phyloP scores from a whole-genome alignment of 148 eudicot species.

The Amaranthus palmeri region DNA sequence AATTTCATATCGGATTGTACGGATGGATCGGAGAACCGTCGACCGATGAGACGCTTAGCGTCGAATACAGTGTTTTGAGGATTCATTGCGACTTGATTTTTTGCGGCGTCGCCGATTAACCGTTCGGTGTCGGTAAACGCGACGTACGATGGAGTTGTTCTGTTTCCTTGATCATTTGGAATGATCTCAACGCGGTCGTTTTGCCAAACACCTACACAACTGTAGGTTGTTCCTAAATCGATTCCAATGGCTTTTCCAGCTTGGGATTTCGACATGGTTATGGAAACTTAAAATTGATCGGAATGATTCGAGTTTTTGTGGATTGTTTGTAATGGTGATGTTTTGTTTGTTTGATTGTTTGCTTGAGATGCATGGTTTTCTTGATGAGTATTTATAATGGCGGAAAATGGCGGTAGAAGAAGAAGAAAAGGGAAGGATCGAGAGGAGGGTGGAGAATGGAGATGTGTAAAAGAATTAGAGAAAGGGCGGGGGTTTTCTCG shows the following conservation, averaged over 20 bases:
- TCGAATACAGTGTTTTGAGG: slow-evolving; percentile 23
- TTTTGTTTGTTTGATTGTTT: neutral
- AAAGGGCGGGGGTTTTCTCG: slow-evolving; percentile 17
- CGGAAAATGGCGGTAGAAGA: neutral
- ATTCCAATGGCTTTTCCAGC: slow-evolving; percentile 23
- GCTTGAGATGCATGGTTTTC: neutral
- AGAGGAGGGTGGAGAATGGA: neutral
- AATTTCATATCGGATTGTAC: slow-evolving; percentile 23
- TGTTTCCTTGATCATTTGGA: slow-evolving; percentile 28
- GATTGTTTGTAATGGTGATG: neutral
- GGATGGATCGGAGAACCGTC: slow-evolving; percentile 18
- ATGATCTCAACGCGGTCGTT: slow-evolving; percentile 27
- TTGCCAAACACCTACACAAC: slow-evolving; percentile 21
- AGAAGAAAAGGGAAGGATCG: slow-evolving; percentile 2
- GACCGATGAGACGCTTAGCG: slow-evolving; percentile 26
- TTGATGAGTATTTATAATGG: neutral
- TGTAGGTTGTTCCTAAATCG: slow-evolving; percentile 28
- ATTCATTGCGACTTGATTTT: slow-evolving; percentile 27
- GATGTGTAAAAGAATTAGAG: neutral
- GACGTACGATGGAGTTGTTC: slow-evolving; percentile 23
- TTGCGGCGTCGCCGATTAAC: slow-evolving; percentile 22
- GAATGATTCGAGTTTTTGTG: neutral
- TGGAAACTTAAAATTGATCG: neutral
- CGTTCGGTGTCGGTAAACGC: slow-evolving; percentile 27
- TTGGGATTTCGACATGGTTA: neutral